These are phyloP conservation scores for Cenococcum geophilum DNA, from an alignment of 495 filamentous ascomycete species.

Conservation along the genomic window DNA sequence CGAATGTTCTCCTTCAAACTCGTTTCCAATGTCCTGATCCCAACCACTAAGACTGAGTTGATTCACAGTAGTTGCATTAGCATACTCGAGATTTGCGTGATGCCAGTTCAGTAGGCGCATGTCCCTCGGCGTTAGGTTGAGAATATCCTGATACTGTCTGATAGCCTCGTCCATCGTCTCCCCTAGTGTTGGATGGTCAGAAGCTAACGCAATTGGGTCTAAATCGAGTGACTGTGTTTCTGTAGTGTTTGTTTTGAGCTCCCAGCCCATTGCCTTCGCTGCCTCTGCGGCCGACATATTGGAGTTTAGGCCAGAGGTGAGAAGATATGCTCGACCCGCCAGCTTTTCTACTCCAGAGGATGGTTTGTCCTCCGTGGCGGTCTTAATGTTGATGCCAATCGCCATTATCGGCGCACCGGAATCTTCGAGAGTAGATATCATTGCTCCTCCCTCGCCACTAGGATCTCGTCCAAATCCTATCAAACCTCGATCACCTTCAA, in stretches of 20 bases:
- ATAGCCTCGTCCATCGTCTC: constrained; percentile 86
- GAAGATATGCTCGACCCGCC: constrained; percentile 39
- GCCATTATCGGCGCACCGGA: constrained; percentile 41
- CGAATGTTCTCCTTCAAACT: constrained; percentile 90
- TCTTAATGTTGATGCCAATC: constrained; percentile 28
- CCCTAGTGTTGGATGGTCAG: constrained; percentile 66
- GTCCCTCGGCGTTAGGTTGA: constrained; percentile 78
- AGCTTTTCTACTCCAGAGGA: constrained; percentile 41
- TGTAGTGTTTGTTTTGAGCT: constrained; percentile 57
- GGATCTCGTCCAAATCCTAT: constrained; percentile 80
- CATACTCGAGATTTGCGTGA: constrained; percentile 95
- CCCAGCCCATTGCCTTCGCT: constrained; percentile 76
- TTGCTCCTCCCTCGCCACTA: constrained; percentile 59
- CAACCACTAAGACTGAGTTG: constrained; percentile 84
- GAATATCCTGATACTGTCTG: constrained; percentile 73
- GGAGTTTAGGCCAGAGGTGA: constrained; percentile 39
- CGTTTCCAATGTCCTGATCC: constrained; percentile 96
- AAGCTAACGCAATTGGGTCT: constrained; percentile 55
- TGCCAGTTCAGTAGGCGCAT: constrained; percentile 95
- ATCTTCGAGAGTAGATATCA: constrained; percentile 68
- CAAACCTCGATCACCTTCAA: constrained; percentile 78
- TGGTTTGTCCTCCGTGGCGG: constrained; percentile 30
- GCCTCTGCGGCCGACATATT: constrained; percentile 48
- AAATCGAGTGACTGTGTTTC: constrained; percentile 65
- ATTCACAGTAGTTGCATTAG: constrained; percentile 81